Evolutionary conservation across 192 early-diverging fungal genomes (phyloP), one percentile per base, ranked within the genome.

Genomic region (Entomortierella beljakovae): DNA sequence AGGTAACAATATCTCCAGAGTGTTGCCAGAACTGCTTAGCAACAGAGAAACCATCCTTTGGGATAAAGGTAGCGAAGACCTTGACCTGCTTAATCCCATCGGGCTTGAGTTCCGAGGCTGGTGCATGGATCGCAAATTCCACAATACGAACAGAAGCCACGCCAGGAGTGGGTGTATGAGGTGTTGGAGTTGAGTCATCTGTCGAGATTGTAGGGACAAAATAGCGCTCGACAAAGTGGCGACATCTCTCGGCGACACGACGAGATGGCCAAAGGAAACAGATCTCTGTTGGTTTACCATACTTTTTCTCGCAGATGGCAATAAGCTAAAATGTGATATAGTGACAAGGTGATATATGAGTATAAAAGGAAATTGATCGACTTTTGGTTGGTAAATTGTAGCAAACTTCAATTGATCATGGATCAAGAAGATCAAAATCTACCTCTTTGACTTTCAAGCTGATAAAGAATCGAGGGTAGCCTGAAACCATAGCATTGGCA

Each of bases 21-120:
- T 99, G 97, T 83, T 98, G 96, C 97, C 97, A 99, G 72, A 91
- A 97, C 84, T 89, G 90, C 77, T 99, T 98, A n/a, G 92, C 97
- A 40, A 94, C 69, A 15, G 83, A 56, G 49, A 88, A 89, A 35
- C 87, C 84, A 7, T 88, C 85, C 38, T 81, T 81, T 1, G 93
- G 93, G 75, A 98, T 95, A 48, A 97, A 65, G 13, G 96, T 89
- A 52, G 94, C 84, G 37, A 89, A 70, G 49, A 91, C 83, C 3
- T 83, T 81, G 35, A 81, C 61, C 34, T 57, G 62, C 28, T 67
- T 74, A 3, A 65, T 53, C 1, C 61, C 83, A 22, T 82, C 67
- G 18, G 81, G 65, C 57, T 83, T 77, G 13, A 83, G 63, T 67
- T 85, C 80, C 60, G 85, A 69, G 7, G 82, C 28, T 64, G 82